A percentile compares a stretch with the other conserved stretches of the same genome.
phyloP scores from a whole-genome alignment of 768 basidiomycete genomes.

The Lactarius trivialis region DNA sequence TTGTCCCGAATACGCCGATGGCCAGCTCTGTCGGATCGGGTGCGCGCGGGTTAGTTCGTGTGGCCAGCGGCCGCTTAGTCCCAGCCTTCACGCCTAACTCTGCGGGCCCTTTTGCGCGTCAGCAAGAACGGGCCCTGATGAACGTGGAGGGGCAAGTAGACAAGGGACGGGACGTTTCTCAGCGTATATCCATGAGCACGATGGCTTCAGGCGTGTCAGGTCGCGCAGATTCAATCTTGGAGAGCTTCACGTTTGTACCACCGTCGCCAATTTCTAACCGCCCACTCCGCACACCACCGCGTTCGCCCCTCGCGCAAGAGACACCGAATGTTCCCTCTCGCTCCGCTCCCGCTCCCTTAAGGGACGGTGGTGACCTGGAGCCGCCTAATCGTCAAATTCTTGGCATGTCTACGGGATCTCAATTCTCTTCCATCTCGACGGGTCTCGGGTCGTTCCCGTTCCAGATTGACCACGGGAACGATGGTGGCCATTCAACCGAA shows the following conservation, averaged over 20 bases:
- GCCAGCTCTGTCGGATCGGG: constrained; percentile 25
- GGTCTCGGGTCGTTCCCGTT: constrained; percentile 84
- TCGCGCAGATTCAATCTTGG: constrained; percentile 76
- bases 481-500: constrained; percentile 18
- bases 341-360: not conserved
- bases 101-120: constrained; percentile 45
- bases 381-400: constrained; percentile 57
- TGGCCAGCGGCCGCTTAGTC: constrained; percentile 58
- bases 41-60: constrained; percentile 45
- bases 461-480: constrained; percentile 64
- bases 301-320: constrained; percentile 64
- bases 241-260: constrained; percentile 84
- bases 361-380: constrained; percentile 15
- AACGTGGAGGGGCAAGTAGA: constrained; percentile 40
- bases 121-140: constrained; percentile 58
- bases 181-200: constrained; percentile 29
- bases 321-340: constrained; percentile 12
- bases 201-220: constrained; percentile 62
- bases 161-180: constrained; percentile 40
- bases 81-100: constrained; percentile 34
- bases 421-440: constrained; percentile 68
- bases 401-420: constrained; percentile 72
- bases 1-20: constrained; percentile 21
- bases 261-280: constrained; percentile 84
- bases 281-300: constrained; percentile 66